These are phyloP conservation scores for Debaryomyces coudertii DNA, from an alignment of 1,139 yeast species.

Conservation along the genomic window DNA sequence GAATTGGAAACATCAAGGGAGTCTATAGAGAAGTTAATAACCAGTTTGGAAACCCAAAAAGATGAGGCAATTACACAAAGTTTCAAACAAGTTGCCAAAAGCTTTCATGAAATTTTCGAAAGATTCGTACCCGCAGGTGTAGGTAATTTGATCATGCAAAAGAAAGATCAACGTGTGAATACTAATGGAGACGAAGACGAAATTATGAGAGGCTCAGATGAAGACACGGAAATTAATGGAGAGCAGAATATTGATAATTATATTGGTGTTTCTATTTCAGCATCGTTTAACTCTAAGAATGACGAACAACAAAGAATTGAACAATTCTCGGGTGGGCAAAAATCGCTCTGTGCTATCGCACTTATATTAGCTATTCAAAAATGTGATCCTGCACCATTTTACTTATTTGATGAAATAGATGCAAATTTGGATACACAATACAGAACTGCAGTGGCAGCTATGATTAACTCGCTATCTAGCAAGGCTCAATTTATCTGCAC, in stretches of 20 bases:
- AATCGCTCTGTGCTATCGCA: conserved; percentile 92
- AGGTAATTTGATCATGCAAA: conserved; percentile 73
- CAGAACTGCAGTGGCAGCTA: conserved; percentile 81
- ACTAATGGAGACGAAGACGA: conserved; percentile 18
- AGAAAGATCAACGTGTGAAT: conserved; percentile 28
- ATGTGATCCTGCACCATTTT: conserved; percentile 97
- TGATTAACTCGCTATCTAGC: conserved; percentile 65
- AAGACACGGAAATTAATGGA: conserved; percentile 22
- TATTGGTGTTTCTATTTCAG: conserved; percentile 83
- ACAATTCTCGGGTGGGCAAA: conserved; percentile 95
- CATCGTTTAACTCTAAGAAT: conserved; percentile 83
- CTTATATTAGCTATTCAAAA: conserved; percentile 89
- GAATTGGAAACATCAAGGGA: conserved; percentile 73
- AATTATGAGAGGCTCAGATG: conserved; percentile 21
- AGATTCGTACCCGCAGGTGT: conserved; percentile 82
- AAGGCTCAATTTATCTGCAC: conserved; percentile 93
- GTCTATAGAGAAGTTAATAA: conserved; percentile 74
- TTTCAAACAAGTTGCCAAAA: conserved; percentile 72
- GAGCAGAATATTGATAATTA: conserved; percentile 56
- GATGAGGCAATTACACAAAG: conserved; percentile 81
- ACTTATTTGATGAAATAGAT: conserved; percentile 93
- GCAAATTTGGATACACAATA: conserved; percentile 94
- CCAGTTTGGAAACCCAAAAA: conserved; percentile 75
- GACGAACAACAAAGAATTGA: conserved; percentile 90
- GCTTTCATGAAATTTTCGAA: conserved; percentile 75